Conservation (phyloP, 2,329 filamentous ascomycete species). For the Colletotrichum musicola region DNA sequence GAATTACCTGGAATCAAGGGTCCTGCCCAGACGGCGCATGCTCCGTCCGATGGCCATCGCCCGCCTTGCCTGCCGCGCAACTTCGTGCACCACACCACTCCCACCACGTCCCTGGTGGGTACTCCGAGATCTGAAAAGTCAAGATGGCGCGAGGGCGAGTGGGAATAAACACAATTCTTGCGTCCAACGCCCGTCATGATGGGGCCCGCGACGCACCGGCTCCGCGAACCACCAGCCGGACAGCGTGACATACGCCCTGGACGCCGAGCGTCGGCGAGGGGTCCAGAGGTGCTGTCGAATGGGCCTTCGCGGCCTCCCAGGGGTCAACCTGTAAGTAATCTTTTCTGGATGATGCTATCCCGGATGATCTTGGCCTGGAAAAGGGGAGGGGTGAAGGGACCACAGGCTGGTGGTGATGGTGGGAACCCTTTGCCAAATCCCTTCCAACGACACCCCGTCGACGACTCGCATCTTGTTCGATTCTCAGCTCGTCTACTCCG, state of each 20-base stretch:
- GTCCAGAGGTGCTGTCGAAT: background rate
- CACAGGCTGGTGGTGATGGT: background rate
- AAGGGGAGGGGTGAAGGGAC: background rate
- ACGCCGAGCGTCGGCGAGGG: background rate
- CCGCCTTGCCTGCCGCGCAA: conserved; percentile 14
- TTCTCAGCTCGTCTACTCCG: background rate
- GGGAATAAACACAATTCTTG: conserved; percentile 10
- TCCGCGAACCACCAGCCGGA: background rate
- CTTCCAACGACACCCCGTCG: background rate
- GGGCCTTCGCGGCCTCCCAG: conserved; percentile 2
- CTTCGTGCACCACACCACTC: background rate
- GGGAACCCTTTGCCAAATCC: background rate
- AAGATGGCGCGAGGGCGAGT: background rate
- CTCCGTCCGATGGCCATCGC: conserved; percentile 9
- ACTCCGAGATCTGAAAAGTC: background rate
- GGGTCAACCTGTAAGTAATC: conserved; percentile 27
- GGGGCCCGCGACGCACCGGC: conserved; percentile 1
- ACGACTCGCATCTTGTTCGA: too few relatives aligned
- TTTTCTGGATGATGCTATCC: conserved; percentile 16
- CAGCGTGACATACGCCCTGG: conserved; percentile 14
- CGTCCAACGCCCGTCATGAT: conserved; percentile 29
- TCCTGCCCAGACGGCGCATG: conserved; percentile 4
- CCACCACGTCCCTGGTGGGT: background rate
- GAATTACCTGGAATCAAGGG: background rate
- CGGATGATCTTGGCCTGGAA: conserved; percentile 1